Conservation (phyloP, 2,329 filamentous ascomycete genomes). For the Xenosphaeropsis pyriputrescens region DNA sequence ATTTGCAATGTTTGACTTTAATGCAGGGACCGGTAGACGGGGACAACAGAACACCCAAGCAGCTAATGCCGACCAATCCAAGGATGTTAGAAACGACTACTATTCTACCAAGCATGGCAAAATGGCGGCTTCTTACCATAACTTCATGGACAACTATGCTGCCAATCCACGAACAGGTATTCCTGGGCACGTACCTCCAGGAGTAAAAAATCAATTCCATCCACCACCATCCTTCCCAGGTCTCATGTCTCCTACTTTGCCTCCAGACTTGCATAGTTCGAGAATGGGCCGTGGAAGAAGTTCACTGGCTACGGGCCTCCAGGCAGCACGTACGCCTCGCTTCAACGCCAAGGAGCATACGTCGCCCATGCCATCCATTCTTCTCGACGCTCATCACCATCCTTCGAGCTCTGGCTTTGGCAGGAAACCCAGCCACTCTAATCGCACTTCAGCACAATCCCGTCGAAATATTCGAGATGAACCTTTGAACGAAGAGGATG, state of each 20-base stretch:
- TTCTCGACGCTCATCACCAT: slow-evolving; percentile 65
- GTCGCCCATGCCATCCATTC: slow-evolving; percentile 57
- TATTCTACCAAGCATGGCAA: slow-evolving; percentile 93
- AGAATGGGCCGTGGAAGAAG: slow-evolving; percentile 29
- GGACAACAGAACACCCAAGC: slow-evolving; percentile 20
- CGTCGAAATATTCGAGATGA: slow-evolving; percentile 15
- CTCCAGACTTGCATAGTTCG: slow-evolving; percentile 38
- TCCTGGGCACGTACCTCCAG: slow-evolving; percentile 42
- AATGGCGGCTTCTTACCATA: slow-evolving; percentile 94
- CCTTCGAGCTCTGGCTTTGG: slow-evolving; percentile 34
- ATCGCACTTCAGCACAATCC: slow-evolving; percentile 26
- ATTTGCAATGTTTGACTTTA: slow-evolving; percentile 94
- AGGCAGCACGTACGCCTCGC: slow-evolving; percentile 24
- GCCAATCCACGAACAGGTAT: slow-evolving; percentile 57
- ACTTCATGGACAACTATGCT: slow-evolving; percentile 86
- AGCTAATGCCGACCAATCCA: slow-evolving; percentile 16
- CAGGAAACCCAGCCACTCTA: slow-evolving; percentile 29
- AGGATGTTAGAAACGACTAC: slow-evolving; percentile 79
- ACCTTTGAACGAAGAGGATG: slow-evolving; percentile 35
- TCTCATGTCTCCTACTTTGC: slow-evolving; percentile 45
- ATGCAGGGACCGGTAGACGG: slow-evolving; percentile 53
- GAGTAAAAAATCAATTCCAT: slow-evolving; percentile 47
- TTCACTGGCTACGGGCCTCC: slow-evolving; percentile 17
- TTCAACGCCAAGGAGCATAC: slow-evolving; percentile 24
- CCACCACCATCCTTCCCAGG: slow-evolving; percentile 64